These are phyloP conservation scores for Auxenochlorella protothecoides DNA, from an alignment of 139 green algal species.

Conservation along the genomic window DNA sequence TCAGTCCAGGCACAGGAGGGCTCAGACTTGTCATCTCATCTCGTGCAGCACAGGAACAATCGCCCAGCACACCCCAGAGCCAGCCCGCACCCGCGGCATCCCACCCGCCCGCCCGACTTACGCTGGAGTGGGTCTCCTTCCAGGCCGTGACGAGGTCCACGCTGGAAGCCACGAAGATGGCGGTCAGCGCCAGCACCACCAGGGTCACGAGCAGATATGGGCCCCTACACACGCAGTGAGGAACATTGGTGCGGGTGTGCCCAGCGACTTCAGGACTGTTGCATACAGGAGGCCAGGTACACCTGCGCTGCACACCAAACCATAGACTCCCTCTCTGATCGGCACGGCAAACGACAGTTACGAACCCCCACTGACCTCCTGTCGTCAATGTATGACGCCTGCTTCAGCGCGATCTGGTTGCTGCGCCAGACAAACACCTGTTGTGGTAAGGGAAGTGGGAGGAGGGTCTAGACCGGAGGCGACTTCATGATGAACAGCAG, in stretches of 20 bases:
- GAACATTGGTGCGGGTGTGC: neutral
- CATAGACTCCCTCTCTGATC: neutral
- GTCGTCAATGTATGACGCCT: constrained; percentile 71
- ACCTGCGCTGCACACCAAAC: neutral
- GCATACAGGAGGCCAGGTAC: too few relatives aligned
- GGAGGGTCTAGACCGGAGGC: neutral
- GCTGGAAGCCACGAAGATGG: constrained; percentile 63
- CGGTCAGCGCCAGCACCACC: constrained; percentile 58
- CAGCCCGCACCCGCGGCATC: too few relatives aligned
- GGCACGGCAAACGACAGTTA: neutral
- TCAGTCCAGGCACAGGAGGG: too few relatives aligned
- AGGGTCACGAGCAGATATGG: constrained; percentile 59
- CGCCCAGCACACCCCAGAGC: too few relatives aligned
- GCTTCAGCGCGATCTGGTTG: constrained; percentile 61
- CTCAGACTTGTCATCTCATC: too few relatives aligned
- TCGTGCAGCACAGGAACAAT: too few relatives aligned
- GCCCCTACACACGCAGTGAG: constrained; percentile 18
- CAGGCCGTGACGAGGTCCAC: constrained; percentile 40
- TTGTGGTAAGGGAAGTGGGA: constrained; percentile 8
- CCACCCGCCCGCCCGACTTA: too few relatives aligned
- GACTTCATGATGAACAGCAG: too few relatives aligned
- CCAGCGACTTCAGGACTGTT: neutral
- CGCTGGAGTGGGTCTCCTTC: neutral
- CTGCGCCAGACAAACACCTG: constrained; percentile 73
- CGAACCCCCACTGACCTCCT: constrained; percentile 8